Evolutionary conservation across 2,329 filamentous ascomycete genomes (phyloP).

Genomic region (Penicillium decumbens): DNA sequence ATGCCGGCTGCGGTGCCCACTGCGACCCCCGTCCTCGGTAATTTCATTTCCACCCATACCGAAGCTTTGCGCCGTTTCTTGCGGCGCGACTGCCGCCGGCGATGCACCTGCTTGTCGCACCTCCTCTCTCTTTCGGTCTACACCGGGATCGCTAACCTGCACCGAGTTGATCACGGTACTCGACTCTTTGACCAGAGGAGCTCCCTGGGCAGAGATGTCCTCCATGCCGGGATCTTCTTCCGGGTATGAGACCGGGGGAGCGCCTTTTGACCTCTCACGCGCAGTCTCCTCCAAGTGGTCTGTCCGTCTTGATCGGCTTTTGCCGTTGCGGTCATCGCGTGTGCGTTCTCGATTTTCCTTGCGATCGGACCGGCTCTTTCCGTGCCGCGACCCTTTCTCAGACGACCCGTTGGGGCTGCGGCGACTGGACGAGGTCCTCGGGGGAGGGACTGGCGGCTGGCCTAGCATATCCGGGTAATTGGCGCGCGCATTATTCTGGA

Average conservation of each 20-base stretch:
- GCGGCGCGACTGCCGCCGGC: conserved; percentile 41
- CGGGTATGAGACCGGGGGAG: conserved; percentile 30
- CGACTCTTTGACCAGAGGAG: conserved; percentile 63
- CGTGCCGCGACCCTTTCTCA: conserved; percentile 40
- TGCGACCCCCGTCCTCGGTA: conserved; percentile 42
- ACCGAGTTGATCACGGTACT: conserved; percentile 75
- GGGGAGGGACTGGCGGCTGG: conserved; percentile 66
- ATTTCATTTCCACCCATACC: conserved; percentile 49
- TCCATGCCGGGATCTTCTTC: conserved; percentile 46
- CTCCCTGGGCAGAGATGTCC: conserved; percentile 54
- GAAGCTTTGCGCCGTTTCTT: conserved; percentile 46
- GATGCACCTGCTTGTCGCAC: conserved; percentile 62
- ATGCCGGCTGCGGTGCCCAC: conserved; percentile 46
- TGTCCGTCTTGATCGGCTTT: conserved; percentile 35
- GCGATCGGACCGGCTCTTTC: conserved; percentile 37
- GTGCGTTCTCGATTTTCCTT: conserved; percentile 36
- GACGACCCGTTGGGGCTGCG: conserved; percentile 37
- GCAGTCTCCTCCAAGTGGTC: conserved; percentile 40
- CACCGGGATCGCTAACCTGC: conserved; percentile 68
- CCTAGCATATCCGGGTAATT: conserved; percentile 50
- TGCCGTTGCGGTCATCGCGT: conserved; percentile 41
- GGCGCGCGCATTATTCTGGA: conserved; percentile 30
- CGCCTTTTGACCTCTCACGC: conserved; percentile 28
- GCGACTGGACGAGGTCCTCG: conserved; percentile 68
- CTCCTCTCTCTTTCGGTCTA: conserved; percentile 66